phyloP scores from a whole-genome alignment of 1,139 yeast genomes.

The Yamadazyma jaroonii region DNA sequence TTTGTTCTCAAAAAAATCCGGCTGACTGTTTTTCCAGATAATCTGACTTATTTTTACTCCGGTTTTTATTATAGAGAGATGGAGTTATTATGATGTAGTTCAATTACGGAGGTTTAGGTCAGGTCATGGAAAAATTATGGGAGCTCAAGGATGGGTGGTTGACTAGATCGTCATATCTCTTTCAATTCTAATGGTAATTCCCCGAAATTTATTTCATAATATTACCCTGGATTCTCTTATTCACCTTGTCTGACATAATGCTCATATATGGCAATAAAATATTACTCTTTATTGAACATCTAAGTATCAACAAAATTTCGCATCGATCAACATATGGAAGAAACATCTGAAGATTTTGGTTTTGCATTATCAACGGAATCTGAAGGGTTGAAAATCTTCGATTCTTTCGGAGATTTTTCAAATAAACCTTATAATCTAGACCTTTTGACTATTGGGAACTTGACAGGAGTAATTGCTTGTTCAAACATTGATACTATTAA shows the following conservation, averaged over 20 bases:
- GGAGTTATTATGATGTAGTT: not conserved
- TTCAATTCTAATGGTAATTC: not conserved
- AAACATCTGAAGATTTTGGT: slow-evolving; percentile 38
- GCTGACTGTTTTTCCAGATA: slow-evolving; percentile 1
- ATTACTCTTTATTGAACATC: not conserved
- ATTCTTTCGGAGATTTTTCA: slow-evolving; percentile 22
- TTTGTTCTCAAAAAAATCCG: not conserved
- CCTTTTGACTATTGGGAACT: slow-evolving; percentile 29
- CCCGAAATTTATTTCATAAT: not conserved
- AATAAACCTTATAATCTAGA: slow-evolving; percentile 17
- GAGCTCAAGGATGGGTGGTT: not conserved
- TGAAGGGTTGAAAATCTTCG: slow-evolving; percentile 29
- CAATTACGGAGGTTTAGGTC: no score
- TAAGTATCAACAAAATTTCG: slow-evolving; percentile 1
- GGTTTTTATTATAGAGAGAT: not conserved
- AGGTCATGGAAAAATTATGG: slow-evolving; percentile 2
- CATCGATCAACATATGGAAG: slow-evolving; percentile 15
- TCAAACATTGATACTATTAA: slow-evolving; percentile 25
- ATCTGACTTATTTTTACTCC: not conserved
- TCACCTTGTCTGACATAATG: no score
- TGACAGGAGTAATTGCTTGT: slow-evolving; percentile 25
- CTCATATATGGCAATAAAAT: not conserved
- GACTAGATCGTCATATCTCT: not conserved
- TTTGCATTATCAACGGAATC: slow-evolving; percentile 28
- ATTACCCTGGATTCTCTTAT: not conserved